Conservation (phyloP, 352 stramenopile species). For the Phytophthora colocasiae region DNA sequence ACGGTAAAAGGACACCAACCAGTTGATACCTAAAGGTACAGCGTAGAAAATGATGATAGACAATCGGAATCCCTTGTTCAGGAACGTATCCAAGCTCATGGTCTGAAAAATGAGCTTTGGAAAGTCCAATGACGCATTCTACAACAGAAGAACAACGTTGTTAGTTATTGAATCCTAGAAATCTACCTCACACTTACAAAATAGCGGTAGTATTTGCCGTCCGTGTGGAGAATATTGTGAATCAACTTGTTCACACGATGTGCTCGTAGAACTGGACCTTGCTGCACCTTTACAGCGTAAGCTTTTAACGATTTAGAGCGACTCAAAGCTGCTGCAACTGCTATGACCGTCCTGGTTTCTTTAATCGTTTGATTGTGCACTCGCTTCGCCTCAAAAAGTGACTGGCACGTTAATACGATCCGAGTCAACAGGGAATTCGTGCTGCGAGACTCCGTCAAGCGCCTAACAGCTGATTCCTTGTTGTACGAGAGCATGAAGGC, state of each 20-base stretch:
- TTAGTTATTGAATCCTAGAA: not conserved
- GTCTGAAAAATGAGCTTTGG: not conserved
- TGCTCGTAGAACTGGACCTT: slow-evolving; percentile 1
- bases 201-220: slow-evolving; percentile 23
- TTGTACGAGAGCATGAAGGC: slow-evolving; percentile 35
- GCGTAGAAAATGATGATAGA: slow-evolving; percentile 1
- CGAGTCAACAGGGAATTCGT: slow-evolving; percentile 2
- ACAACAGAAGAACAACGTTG: not conserved
- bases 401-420: slow-evolving; percentile 1
- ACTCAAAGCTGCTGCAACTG: not conserved
- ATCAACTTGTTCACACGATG: slow-evolving; percentile 10
- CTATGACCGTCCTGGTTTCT: not conserved
- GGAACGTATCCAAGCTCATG: not conserved
- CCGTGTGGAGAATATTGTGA: slow-evolving; percentile 19
- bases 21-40: not conserved
- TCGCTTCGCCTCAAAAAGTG: slow-evolving; percentile 3
- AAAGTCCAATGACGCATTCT: not conserved
- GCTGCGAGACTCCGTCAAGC: not conserved
- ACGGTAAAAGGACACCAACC: not conserved
- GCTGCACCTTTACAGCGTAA: slow-evolving; percentile 1
- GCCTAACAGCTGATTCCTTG: slow-evolving; percentile 6
- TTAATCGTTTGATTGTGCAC: not conserved
- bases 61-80: not conserved
- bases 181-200: not conserved
- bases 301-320: not conserved